Evolutionary conservation across 2,329 filamentous ascomycete genomes (phyloP), one percentile per base, ranked within the genome.

Genomic region (Pyricularia pennisetigena): DNA sequence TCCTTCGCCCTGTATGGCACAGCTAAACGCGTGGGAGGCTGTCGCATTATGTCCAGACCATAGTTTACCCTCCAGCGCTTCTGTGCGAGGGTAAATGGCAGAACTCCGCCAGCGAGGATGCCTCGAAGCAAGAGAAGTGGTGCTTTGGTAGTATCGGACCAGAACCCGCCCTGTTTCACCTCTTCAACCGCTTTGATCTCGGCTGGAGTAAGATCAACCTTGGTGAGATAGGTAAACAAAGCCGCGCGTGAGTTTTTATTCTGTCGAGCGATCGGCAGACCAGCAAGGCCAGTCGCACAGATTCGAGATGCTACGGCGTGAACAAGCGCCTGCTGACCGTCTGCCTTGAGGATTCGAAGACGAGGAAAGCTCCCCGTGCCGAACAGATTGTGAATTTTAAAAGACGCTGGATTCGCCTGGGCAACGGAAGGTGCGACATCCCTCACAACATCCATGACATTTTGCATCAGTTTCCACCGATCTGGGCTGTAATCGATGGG

Each of bases 61-160:
- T 88, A 92, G 68, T 90, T 83, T 0, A 92, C 88, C 3, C 84
- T 77, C 85, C 86, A 92, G 1, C 88, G 78, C 71, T 90, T 91
- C 16, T 83, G 29, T 3, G 41, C 75, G 0, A 91, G 76, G 0
- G 78, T 79, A 69, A 88, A 89, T 0, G 72, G 71, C 0, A 91
- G 72, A 0, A 91, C 77, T 0, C 86, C 83, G 0, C 79, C 75
- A 0, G 85, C 83, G 9, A 91, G 74, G 0, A 91, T 78, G 0
- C 89, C 83, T 28, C 85, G 78, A 0, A 89, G 72, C 1, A 87
- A 24, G 6, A 61, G 75, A 0, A 87, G 74, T 0, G 88, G 72
- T 0, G 76, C 73, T 1, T 73, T 71, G 30, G 75, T 76, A 0
- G 75, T 75, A 0, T 75, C 59, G 0, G 77, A 69, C 0, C 73